These are phyloP conservation scores for Nicotiana otophora DNA, from an alignment of 257 asterid species.

Conservation along the genomic window DNA sequence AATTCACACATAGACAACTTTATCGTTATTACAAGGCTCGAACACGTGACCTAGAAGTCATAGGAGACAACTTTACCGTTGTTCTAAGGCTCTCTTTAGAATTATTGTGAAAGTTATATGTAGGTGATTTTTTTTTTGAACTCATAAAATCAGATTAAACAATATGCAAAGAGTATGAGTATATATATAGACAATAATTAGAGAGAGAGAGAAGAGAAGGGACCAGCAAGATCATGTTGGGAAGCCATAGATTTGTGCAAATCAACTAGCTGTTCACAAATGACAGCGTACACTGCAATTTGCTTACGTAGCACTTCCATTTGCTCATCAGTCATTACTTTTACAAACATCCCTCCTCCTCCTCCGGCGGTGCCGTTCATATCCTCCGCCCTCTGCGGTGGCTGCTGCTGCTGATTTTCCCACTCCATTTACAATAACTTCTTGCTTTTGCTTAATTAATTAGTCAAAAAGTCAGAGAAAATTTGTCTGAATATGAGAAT, in stretches of 20 bases:
- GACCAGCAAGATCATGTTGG: conserved; percentile 80
- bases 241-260: conserved; percentile 90
- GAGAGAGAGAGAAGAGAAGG: not conserved
- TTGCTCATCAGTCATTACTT: conserved; percentile 98
- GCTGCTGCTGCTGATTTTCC: conserved; percentile 34
- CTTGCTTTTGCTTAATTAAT: not conserved
- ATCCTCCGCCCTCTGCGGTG: conserved; percentile 44
- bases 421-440: conserved; percentile 29
- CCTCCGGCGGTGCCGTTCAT: conserved; percentile 25
- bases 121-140: too few species aligned
- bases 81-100: too few species aligned
- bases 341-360: conserved; percentile 50
- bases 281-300: conserved; percentile 87
- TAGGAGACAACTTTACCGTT: too few species aligned
- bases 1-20: too few species aligned
- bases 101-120: too few species aligned
- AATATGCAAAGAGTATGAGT: not conserved
- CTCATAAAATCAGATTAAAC: too few species aligned
- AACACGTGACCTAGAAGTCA: too few species aligned
- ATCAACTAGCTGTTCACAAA: conserved; percentile 90
- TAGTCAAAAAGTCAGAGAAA: not conserved
- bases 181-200: not conserved
- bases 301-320: conserved; percentile 94
- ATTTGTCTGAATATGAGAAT: not conserved
- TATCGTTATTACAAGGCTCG: too few species aligned